A percentile compares a stretch with the other conserved stretches of the same genome.
These are phyloP conservation scores for Rhododendron ferrugineum DNA, from an alignment of 148 eudicot species.

Conservation along the genomic window DNA sequence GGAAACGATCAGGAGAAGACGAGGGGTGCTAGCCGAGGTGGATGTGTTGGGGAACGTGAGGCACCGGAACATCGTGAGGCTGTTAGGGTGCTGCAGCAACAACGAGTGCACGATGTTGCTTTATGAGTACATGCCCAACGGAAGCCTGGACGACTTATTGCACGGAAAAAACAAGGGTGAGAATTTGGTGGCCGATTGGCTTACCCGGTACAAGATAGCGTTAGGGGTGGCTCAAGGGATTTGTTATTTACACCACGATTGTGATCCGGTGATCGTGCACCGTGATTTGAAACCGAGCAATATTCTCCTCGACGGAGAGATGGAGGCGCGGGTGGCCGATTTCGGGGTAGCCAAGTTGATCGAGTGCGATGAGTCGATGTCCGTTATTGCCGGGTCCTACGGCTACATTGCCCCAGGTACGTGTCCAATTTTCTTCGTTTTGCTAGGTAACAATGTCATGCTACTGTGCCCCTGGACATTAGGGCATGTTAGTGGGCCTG, in stretches of 20 bases:
- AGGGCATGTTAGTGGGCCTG: neutral
- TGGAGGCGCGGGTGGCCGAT: slow-evolving; percentile 97
- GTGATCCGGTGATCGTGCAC: slow-evolving; percentile 89
- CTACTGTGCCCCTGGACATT: neutral
- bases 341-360: slow-evolving; percentile 93
- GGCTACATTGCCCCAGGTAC: slow-evolving; percentile 98
- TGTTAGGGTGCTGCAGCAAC: slow-evolving; percentile 84
- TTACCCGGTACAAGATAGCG: slow-evolving; percentile 73
- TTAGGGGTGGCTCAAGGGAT: slow-evolving; percentile 97
- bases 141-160: slow-evolving; percentile 75
- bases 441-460: neutral
- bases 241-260: slow-evolving; percentile 87
- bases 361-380: slow-evolving; percentile 71
- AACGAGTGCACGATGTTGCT: slow-evolving; percentile 68
- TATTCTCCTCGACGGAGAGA: slow-evolving; percentile 66
- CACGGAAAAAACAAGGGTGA: slow-evolving; percentile 72
- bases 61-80: slow-evolving; percentile 81
- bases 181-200: slow-evolving; percentile 66
- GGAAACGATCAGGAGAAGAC: slow-evolving; percentile 40
- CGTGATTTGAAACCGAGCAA: slow-evolving; percentile 90
- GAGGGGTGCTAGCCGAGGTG: slow-evolving; percentile 82
- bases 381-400: slow-evolving; percentile 93
- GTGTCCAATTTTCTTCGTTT: neutral
- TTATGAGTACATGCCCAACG: slow-evolving; percentile 98
- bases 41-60: slow-evolving; percentile 88